Conservation (phyloP, 768 basidiomycete species). For the Leccinum truebloodii region DNA sequence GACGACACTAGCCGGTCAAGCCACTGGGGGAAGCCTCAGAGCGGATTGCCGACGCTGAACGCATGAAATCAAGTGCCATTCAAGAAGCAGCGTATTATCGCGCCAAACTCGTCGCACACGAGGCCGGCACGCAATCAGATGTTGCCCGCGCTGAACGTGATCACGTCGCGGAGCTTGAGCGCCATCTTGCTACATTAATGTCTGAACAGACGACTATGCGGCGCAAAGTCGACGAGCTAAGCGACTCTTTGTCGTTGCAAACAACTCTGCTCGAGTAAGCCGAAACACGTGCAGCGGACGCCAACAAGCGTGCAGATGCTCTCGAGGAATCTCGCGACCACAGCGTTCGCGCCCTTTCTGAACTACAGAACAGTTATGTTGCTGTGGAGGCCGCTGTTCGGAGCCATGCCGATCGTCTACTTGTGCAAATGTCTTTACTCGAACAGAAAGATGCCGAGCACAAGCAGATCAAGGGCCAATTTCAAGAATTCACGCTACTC, state of each 20-base stretch:
- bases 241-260: slow-evolving; percentile 70
- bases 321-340: slow-evolving; percentile 70
- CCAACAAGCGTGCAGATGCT: slow-evolving; percentile 71
- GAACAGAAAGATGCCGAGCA: slow-evolving; percentile 84
- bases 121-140: slow-evolving; percentile 68
- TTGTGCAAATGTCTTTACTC: slow-evolving; percentile 69
- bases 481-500: slow-evolving; percentile 68
- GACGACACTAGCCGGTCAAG: slow-evolving; percentile 76
- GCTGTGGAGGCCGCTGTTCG: slow-evolving; percentile 63
- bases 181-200: slow-evolving; percentile 59
- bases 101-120: slow-evolving; percentile 88
- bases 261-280: slow-evolving; percentile 78
- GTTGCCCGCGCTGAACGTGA: slow-evolving; percentile 73
- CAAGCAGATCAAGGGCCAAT: slow-evolving; percentile 57
- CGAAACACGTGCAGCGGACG: slow-evolving; percentile 74
- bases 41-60: slow-evolving; percentile 76
- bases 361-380: slow-evolving; percentile 65
- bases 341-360: slow-evolving; percentile 61
- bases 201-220: slow-evolving; percentile 67
- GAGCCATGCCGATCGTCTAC: slow-evolving; percentile 74
- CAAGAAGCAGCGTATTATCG: slow-evolving; percentile 97
- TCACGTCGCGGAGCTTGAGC: slow-evolving; percentile 73
- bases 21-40: slow-evolving; percentile 65
- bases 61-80: slow-evolving; percentile 70
- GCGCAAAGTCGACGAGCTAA: slow-evolving; percentile 69